Base-by-base conservation (phyloP, 805 yeast species). In the Starmera amethionina region DNA sequence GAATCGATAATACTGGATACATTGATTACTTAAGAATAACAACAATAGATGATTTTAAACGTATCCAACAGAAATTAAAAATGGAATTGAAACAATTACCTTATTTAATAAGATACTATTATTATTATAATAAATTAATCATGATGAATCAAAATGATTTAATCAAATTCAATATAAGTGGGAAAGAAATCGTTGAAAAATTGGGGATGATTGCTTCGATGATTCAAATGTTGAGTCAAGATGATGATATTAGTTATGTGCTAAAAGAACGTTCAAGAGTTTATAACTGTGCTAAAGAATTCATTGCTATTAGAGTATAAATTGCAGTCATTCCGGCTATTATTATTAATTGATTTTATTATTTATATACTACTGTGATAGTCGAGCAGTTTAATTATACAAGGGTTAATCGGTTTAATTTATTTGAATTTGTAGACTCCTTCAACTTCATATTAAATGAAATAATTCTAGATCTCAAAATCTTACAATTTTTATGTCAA, bases 261-360 rank as follows among this genome's bases (percentile, higher is more conserved):
- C 40, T 54, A n/a, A 54, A 54, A 32, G 58, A 54, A 36, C 46
- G 58, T 25, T 54, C 58, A 16, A 51, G 53, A 38, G 45, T 54
- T 8, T 54, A 54, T 32, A 54, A 52, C 36, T 50, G 48, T 35
- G 58, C 58, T 3, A 54, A 47, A 38, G 55, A 54, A 13, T 32
- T 52, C 8, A 45, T 54, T 2, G 5, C 8, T 12, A 7, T 22
- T 37, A 46, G 40, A 40, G 19, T 5, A 25, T 9, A 13, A 13
- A 14, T 8, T 14, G 13, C 8, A 8, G 11, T 25, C 4, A 11
- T 5, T 10, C 3, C 3, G 8, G 10, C 9, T 27, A 3, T 11
- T 8, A 15, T 11, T n/a, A 29, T 22, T 31, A 5, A 18, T 25
- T 31, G n/a, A 31, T 32, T 37, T n/a, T 31, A 31, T 4, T 5